phyloP scores from a whole-genome alignment of 2,329 filamentous ascomycete genomes.

The Aureobasidium sp. region DNA sequence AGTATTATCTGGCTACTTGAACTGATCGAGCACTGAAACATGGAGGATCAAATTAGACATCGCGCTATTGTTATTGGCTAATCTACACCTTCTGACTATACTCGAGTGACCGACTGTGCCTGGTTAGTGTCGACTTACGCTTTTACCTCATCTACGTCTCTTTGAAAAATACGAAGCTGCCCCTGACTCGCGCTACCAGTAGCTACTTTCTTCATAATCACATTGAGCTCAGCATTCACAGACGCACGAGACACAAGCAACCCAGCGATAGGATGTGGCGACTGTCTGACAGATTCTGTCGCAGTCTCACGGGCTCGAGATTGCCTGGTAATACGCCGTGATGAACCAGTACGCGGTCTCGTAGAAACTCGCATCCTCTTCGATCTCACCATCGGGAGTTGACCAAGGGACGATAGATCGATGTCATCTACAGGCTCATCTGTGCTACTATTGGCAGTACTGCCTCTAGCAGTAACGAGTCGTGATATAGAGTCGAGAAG shows the following conservation, averaged over 20 bases:
- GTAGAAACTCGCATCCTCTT: neutral
- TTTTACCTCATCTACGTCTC: constrained; percentile 72
- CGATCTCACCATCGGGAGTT: neutral
- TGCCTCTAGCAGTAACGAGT: neutral
- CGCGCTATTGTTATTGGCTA: too few relatives aligned
- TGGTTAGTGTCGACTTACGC: constrained; percentile 37
- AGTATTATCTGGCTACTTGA: too few relatives aligned
- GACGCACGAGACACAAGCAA: constrained; percentile 69
- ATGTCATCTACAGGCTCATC: neutral
- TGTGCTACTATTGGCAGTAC: neutral
- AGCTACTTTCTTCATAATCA: constrained; percentile 77
- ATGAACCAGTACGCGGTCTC: neutral
- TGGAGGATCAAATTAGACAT: too few relatives aligned
- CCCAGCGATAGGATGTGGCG: constrained; percentile 67
- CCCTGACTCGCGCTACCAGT: constrained; percentile 63
- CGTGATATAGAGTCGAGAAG: neutral
- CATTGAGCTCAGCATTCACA: constrained; percentile 63
- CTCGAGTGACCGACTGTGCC: constrained; percentile 16
- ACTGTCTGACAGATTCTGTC: constrained; percentile 22
- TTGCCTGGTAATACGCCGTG: neutral
- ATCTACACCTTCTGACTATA: constrained; percentile 5
- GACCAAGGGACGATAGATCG: neutral
- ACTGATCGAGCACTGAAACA: too few relatives aligned
- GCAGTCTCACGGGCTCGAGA: neutral
- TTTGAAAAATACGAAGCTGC: constrained; percentile 69